Evolutionary conservation across 768 basidiomycete species (phyloP).

Genomic region (Leccinum fibrillosum): DNA sequence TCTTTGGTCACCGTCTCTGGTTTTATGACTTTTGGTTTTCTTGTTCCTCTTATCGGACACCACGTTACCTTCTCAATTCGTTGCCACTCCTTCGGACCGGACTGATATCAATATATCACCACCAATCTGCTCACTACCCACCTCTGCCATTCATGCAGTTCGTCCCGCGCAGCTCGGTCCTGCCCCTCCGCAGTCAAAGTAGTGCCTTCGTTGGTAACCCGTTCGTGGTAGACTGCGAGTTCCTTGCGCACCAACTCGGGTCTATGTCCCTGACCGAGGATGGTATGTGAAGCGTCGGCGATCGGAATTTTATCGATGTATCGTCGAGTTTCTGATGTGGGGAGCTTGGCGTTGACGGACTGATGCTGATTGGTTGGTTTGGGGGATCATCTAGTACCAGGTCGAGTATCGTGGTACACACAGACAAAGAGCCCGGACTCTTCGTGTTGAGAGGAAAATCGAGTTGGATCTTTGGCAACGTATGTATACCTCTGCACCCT

Average conservation of each 20-base stretch:
- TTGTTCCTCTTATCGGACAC: constrained; percentile 3
- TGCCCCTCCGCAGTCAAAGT: constrained; percentile 65
- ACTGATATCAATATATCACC: neutral
- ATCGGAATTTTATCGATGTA: constrained; percentile 74
- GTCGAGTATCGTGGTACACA: constrained; percentile 91
- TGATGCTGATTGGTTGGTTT: neutral
- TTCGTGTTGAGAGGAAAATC: constrained; percentile 84
- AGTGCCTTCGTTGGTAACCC: constrained; percentile 35
- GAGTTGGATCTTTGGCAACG: constrained; percentile 91
- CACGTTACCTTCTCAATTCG: neutral
- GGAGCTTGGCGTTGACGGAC: constrained; percentile 77
- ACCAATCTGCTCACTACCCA: constrained; percentile 6
- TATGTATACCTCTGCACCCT: constrained; percentile 28
- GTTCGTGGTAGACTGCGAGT: constrained; percentile 87
- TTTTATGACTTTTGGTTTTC: neutral
- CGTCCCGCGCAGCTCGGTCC: constrained; percentile 84
- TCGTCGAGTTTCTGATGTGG: constrained; percentile 98
- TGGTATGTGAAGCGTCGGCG: constrained; percentile 91
- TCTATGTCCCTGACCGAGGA: constrained; percentile 85
- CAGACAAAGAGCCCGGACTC: constrained; percentile 99
- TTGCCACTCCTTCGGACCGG: constrained; percentile 22
- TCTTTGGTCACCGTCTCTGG: too few species aligned
- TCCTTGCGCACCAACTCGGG: constrained; percentile 81
- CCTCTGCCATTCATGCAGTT: constrained; percentile 24
- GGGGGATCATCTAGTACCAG: constrained; percentile 66